These are phyloP conservation scores for Tylopilus sp. DNA, from an alignment of 768 basidiomycete species.

Conservation along the genomic window DNA sequence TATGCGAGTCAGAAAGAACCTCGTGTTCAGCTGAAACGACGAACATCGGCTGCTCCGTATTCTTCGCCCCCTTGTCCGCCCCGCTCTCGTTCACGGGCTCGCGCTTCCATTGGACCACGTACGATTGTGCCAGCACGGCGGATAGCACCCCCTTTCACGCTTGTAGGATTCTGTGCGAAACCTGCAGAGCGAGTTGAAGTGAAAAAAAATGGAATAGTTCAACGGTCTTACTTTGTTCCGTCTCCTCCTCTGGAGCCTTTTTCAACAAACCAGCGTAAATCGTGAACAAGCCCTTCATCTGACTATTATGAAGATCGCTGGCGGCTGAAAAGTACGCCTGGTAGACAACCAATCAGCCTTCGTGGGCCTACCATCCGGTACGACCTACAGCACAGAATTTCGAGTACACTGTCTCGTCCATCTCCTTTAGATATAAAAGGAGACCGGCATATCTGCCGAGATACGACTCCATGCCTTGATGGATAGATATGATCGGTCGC, in stretches of 20 bases:
- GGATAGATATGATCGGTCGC: slow-evolving; percentile 51
- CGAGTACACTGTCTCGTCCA: slow-evolving; percentile 87
- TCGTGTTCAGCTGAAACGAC: slow-evolving; percentile 8
- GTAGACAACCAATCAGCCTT: slow-evolving; percentile 1
- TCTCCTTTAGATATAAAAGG: slow-evolving; percentile 92
- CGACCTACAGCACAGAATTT: slow-evolving; percentile 82
- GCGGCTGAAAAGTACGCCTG: slow-evolving; percentile 90
- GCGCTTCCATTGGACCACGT: slow-evolving; percentile 65
- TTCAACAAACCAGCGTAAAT: slow-evolving; percentile 58
- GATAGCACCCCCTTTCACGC: slow-evolving; percentile 53
- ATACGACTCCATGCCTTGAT: slow-evolving; percentile 75
- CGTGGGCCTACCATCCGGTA: background rate
- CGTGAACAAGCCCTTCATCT: slow-evolving; percentile 72
- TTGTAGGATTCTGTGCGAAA: slow-evolving; percentile 37
- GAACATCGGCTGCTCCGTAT: slow-evolving; percentile 69
- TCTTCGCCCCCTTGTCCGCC: slow-evolving; percentile 57
- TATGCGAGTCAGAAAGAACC: background rate
- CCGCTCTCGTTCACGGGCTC: slow-evolving; percentile 44
- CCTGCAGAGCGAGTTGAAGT: slow-evolving; percentile 33
- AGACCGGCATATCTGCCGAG: slow-evolving; percentile 86
- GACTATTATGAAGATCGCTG: slow-evolving; percentile 76
- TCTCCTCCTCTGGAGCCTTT: slow-evolving; percentile 67
- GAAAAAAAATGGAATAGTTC: background rate
- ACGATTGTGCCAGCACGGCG: slow-evolving; percentile 83
- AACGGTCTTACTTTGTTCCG: slow-evolving; percentile 57